Evolutionary conservation across 2,329 filamentous ascomycete genomes (phyloP).

Genomic region (Trichoderma koningii): DNA sequence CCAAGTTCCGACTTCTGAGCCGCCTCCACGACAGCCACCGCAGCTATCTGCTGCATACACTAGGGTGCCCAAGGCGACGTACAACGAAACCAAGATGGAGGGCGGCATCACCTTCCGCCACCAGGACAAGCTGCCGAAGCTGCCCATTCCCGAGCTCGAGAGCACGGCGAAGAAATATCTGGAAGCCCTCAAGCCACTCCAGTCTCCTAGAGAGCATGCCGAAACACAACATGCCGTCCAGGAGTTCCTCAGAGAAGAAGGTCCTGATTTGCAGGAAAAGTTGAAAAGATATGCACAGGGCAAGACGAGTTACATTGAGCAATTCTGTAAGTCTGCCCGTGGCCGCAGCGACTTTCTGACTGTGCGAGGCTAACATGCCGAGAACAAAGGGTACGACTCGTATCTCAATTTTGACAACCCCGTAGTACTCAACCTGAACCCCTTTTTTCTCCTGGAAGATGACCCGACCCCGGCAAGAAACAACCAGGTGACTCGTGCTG

Average conservation of each 20-base stretch:
- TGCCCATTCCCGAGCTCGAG: slow-evolving; percentile 89
- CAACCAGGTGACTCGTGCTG: slow-evolving; percentile 92
- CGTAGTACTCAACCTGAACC: slow-evolving; percentile 94
- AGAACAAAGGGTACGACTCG: slow-evolving; percentile 83
- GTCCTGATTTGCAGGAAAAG: slow-evolving; percentile 82
- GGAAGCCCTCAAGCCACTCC: slow-evolving; percentile 75
- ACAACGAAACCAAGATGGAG: slow-evolving; percentile 55
- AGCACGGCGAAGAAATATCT: slow-evolving; percentile 78
- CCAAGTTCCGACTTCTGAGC: not conserved
- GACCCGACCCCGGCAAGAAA: slow-evolving; percentile 95
- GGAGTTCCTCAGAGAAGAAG: slow-evolving; percentile 80
- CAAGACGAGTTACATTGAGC: slow-evolving; percentile 95
- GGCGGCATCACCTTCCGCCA: slow-evolving; percentile 84
- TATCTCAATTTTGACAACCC: slow-evolving; percentile 98
- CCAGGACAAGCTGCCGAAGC: slow-evolving; percentile 85
- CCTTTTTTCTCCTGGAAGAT: slow-evolving; percentile 96
- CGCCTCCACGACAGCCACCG: slow-evolving; percentile 27
- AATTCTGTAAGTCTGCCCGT: slow-evolving; percentile 75
- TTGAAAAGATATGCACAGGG: slow-evolving; percentile 87
- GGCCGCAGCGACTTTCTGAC: not conserved
- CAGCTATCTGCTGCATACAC: slow-evolving; percentile 42
- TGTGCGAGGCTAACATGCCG: slow-evolving; percentile 26
- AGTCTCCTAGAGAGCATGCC: slow-evolving; percentile 76
- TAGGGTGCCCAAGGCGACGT: slow-evolving; percentile 55
- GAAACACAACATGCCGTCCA: slow-evolving; percentile 79